phyloP scores from a whole-genome alignment of 805 yeast species.

The Candida berthetii region DNA sequence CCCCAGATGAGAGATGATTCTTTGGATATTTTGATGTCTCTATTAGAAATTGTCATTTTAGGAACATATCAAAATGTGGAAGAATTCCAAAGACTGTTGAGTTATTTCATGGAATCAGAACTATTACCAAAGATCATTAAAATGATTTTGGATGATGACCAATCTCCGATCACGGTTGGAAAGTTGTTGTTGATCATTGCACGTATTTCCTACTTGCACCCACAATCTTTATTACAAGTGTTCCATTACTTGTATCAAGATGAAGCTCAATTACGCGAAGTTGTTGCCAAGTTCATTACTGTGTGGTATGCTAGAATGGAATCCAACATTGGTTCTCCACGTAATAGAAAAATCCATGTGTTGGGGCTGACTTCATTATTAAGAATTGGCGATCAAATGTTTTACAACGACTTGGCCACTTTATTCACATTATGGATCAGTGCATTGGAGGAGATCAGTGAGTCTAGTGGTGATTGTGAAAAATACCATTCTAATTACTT shows the following conservation, averaged over 20 bases:
- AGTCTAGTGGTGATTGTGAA: constrained; percentile 51
- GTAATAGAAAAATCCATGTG: constrained; percentile 62
- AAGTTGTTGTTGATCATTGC: constrained; percentile 29
- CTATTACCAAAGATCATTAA: constrained; percentile 21
- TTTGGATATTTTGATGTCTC: constrained; percentile 45
- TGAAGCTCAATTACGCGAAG: constrained; percentile 16
- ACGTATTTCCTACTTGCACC: constrained; percentile 27
- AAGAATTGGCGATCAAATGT: constrained; percentile 25
- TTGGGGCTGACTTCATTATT: constrained; percentile 54
- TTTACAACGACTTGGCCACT: constrained; percentile 23
- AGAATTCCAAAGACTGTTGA: constrained; percentile 11
- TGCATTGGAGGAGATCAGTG: constrained; percentile 72
- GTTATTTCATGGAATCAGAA: constrained; percentile 19
- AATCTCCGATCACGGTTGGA: constrained; percentile 22
- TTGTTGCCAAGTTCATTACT: constrained; percentile 22
- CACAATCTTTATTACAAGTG: constrained; percentile 18
- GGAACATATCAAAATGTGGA: constrained; percentile 13
- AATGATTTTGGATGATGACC: constrained; percentile 22
- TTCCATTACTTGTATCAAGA: constrained; percentile 23
- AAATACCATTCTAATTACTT: constrained; percentile 40
- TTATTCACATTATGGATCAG: constrained; percentile 39
- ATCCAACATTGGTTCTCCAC: constrained; percentile 61
- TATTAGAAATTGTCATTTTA: constrained; percentile 41
- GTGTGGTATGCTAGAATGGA: constrained; percentile 40
- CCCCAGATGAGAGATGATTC: constrained; percentile 68